Evolutionary conservation across 345 rosid genomes (phyloP), one percentile per base, ranked within the genome.

Genomic region (Pistacia atlantica): DNA sequence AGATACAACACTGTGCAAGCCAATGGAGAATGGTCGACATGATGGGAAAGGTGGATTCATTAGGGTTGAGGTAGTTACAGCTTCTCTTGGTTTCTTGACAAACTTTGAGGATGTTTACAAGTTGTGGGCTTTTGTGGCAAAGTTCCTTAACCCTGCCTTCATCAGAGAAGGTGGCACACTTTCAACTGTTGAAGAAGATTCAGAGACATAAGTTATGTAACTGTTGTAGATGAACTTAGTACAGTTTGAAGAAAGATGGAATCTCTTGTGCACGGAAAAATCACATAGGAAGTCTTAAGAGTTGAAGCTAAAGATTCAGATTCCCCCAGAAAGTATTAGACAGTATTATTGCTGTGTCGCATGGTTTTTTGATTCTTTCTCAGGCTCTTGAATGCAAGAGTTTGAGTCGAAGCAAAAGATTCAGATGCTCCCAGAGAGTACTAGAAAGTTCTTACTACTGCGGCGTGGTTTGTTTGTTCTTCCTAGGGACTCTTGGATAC

Each of bases 61-160:
- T 31, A 78, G 97, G 79, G 89, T 92, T 11, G 97, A 97, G 79
- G 99, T 97, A 71, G 95, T 92, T 76, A 94, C 99, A 20, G 98
- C 97, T 67, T 97, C 99, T 38, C 92, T 97, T 0, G 91, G 99
- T 76, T 97, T 97, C 83, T 84, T 97, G 77, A 94, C 97, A 25
- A 90, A 97, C 88, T 97, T 97, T 73, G 98, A 94, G 83, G 99
- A 96, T 83, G 98, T 96, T 62, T 91, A 91, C 87, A 91, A 89
- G 80, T 72, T 96, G 77, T 96, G 98, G 99, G 89, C 84, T 48
- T 94, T 97, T 56, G 91, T 91, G 55, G 93, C 98, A 1, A 97
- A 91, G 90, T 97, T 97, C 83, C 93, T 94, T 70, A 88, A 93
- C 80, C 90, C 98, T 0, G 71, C 83, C 42, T 94, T 91, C 68